These are phyloP conservation scores for Lipomyces yamanashiensis DNA, from an alignment of 805 yeast genomes.

Conservation along the genomic window DNA sequence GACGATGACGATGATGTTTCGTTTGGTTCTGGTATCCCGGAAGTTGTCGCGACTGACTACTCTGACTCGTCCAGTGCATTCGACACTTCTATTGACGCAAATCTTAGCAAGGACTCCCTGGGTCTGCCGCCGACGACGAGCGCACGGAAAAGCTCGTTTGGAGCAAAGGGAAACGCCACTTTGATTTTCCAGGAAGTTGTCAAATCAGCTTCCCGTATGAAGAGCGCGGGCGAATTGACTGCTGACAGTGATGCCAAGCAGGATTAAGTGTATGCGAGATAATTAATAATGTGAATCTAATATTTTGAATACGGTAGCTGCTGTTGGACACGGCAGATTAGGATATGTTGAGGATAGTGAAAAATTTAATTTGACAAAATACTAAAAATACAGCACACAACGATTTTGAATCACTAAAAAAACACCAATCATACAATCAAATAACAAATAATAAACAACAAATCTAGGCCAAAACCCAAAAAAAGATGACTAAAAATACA, in stretches of 20 bases:
- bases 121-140: not conserved
- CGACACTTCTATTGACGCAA: not conserved
- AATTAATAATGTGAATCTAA: too few relatives aligned
- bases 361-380: not conserved
- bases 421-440: not conserved
- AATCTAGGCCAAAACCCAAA: not conserved
- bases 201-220: slow-evolving; percentile 65
- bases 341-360: not conserved
- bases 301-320: too few relatives aligned
- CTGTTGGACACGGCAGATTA: too few relatives aligned
- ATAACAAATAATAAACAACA: too few relatives aligned
- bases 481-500: not conserved
- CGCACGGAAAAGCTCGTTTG: slow-evolving; percentile 22
- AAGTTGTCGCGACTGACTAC: slow-evolving; percentile 1
- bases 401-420: not conserved
- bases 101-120: not conserved
- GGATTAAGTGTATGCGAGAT: too few relatives aligned
- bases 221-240: slow-evolving; percentile 45
- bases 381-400: not conserved
- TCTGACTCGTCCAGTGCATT: slow-evolving; percentile 1
- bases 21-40: not conserved
- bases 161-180: slow-evolving; percentile 29
- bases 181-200: slow-evolving; percentile 68
- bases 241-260: too few relatives aligned
- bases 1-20: slow-evolving; percentile 51